Evolutionary conservation across 23 red algal genomes (phyloP), one percentile per base, ranked within the genome.

Genomic region (Gracilaria domingensis): DNA sequence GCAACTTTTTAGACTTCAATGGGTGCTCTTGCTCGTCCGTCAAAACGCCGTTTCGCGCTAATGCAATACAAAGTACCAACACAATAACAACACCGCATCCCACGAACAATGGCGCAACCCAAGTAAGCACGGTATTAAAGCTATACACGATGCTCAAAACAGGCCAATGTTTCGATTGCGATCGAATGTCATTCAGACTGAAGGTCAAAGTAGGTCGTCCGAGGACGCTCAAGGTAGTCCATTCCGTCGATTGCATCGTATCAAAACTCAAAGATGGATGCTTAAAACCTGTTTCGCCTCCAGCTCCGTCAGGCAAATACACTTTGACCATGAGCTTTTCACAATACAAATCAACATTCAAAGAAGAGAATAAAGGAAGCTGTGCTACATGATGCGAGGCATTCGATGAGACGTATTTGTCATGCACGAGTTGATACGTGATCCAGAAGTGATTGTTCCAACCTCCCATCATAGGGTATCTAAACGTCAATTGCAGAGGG

Each of bases 371-470:
- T 7, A 92, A 17, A 12, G 78, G 79, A 30, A 92, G 35, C 34
- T 76, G 34, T n/a, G 72, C 37, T 4, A 42, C 34, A 64, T 92
- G 89, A 25, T 62, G 49, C 9, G 38, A 34, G 35, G n/a, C 78
- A 56, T 26, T 84, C 20, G 89, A 92, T 44, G 13, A 53, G 34
- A 84, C 34, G 48, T 75, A 77, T 26, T 47, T 73, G n/a, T 56
- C 25, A 18, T 73, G 78, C 37, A 67, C 40, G 23, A 98, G 28
- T 25, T 84, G 66, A 67, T 98, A 98, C 1, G 79, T 75, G 23
- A 95, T 80, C 88, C 92, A 98, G 59, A 95, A 98, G 76, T 91
- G 85, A 79, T 98, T 94, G 33, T 90, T 89, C 96, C 96, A 98
- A 12, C 96, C 96, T 9, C 96, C 96, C 70, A 98, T 74, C 34